Conservation (phyloP, 495 filamentous ascomycete genomes). For the Penicillium ucsense region DNA sequence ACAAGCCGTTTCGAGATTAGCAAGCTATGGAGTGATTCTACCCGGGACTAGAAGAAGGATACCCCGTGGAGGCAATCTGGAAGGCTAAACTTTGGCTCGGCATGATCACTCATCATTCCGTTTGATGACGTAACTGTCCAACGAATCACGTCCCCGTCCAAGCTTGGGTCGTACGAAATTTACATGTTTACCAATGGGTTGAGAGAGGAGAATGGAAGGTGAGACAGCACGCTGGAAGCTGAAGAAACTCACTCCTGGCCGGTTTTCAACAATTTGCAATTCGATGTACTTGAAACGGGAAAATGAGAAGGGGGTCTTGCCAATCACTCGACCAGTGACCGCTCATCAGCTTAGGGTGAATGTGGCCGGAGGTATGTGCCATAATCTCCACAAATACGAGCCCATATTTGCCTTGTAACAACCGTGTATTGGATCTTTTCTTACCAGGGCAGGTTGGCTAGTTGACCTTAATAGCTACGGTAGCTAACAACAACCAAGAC, state of each 20-base stretch:
- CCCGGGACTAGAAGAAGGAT: not conserved
- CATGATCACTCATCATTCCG: slow-evolving; percentile 8
- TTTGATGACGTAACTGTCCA: not conserved
- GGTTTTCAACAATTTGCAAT: not conserved
- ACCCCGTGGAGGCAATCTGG: not conserved
- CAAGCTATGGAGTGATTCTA: not conserved
- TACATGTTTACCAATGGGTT: slow-evolving; percentile 1
- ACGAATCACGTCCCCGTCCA: not conserved
- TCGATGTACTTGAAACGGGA: not conserved
- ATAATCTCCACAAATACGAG: not conserved
- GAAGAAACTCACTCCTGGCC: not conserved
- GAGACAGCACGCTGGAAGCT: not conserved
- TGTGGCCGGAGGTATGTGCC: not conserved
- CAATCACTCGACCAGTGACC: not conserved
- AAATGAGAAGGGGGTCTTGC: not conserved
- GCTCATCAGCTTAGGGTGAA: not conserved
- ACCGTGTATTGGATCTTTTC: not conserved
- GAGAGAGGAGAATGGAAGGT: not conserved
- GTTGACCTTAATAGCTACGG: not conserved
- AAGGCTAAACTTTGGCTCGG: slow-evolving; percentile 1
- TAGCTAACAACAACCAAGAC: not conserved
- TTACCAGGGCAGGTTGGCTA: not conserved
- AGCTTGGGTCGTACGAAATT: not conserved
- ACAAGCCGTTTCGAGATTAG: not conserved
- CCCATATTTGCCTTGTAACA: not conserved